Evolutionary conservation across 2,329 filamentous ascomycete species (phyloP).

Genomic region (Cytospora chrysosperma): DNA sequence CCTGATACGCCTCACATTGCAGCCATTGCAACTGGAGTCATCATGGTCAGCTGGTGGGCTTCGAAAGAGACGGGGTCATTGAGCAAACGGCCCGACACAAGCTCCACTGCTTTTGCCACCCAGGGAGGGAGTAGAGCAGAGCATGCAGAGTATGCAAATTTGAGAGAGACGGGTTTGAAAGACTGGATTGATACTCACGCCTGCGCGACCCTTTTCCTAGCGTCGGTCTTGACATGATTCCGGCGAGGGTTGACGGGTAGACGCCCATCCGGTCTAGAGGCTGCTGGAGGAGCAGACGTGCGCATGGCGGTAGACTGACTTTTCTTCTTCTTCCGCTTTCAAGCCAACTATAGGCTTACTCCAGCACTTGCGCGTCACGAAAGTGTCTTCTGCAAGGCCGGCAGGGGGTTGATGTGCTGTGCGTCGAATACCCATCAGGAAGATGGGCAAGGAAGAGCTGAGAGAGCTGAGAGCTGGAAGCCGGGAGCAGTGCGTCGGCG

Average conservation of each 20-base stretch:
- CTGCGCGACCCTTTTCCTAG: constrained; percentile 49
- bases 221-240: constrained; percentile 46
- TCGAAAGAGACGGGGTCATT: neutral
- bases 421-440: constrained; percentile 2
- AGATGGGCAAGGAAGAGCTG: neutral
- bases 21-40: constrained; percentile 47
- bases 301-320: constrained; percentile 8
- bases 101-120: neutral
- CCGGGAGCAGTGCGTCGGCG: neutral
- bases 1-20: constrained; percentile 52
- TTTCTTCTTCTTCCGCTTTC: neutral
- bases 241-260: constrained; percentile 51
- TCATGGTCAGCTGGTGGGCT: constrained; percentile 4
- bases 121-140: neutral
- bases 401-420: neutral
- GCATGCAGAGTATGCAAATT: neutral
- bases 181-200: constrained; percentile 40
- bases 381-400: constrained; percentile 8
- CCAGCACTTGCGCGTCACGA: constrained; percentile 4
- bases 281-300: constrained; percentile 8
- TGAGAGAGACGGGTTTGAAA: neutral
- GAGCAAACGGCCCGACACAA: neutral
- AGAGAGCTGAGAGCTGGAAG: no score
- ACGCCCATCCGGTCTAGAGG: constrained; percentile 30
- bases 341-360: constrained; percentile 1